Conservation (phyloP, 768 basidiomycete species). For the Agaricus blazei region DNA sequence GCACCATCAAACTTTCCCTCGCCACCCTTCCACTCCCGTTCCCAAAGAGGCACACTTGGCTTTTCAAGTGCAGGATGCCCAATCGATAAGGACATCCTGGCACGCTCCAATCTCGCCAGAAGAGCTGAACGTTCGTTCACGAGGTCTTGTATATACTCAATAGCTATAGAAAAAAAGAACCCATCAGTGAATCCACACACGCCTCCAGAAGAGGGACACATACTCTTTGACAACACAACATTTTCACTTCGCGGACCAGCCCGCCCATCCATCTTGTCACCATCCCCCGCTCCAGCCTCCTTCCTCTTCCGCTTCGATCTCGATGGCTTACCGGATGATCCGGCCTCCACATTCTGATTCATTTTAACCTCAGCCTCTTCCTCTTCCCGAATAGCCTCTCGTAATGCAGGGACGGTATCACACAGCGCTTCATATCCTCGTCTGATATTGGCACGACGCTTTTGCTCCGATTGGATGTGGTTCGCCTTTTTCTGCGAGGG, state of each 20-base stretch:
- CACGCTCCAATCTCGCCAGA: slow-evolving; percentile 52
- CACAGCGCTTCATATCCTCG: slow-evolving; percentile 87
- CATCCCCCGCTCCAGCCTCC: slow-evolving; percentile 40
- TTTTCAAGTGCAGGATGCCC: slow-evolving; percentile 53
- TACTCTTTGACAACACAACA: slow-evolving; percentile 84
- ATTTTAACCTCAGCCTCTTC: slow-evolving; percentile 51
- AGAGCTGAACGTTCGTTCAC: slow-evolving; percentile 55
- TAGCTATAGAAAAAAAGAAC: slow-evolving; percentile 45
- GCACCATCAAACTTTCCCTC: slow-evolving; percentile 43
- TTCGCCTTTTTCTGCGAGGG: slow-evolving; percentile 89
- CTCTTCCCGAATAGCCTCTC: slow-evolving; percentile 75
- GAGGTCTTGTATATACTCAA: slow-evolving; percentile 75
- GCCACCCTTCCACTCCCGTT: slow-evolving; percentile 81
- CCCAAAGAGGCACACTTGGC: slow-evolving; percentile 53
- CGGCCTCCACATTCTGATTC: slow-evolving; percentile 6
- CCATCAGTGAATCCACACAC: not conserved
- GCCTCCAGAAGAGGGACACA: slow-evolving; percentile 23
- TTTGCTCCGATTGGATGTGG: slow-evolving; percentile 93
- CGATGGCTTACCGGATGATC: slow-evolving; percentile 13
- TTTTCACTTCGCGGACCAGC: slow-evolving; percentile 91
- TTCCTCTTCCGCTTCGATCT: slow-evolving; percentile 37
- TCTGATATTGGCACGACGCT: slow-evolving; percentile 86
- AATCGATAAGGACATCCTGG: slow-evolving; percentile 50
- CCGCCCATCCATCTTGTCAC: slow-evolving; percentile 70
- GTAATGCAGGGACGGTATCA: slow-evolving; percentile 73